Base-by-base conservation (phyloP, 208 protist genomes). In the Crithidia bombi region DNA sequence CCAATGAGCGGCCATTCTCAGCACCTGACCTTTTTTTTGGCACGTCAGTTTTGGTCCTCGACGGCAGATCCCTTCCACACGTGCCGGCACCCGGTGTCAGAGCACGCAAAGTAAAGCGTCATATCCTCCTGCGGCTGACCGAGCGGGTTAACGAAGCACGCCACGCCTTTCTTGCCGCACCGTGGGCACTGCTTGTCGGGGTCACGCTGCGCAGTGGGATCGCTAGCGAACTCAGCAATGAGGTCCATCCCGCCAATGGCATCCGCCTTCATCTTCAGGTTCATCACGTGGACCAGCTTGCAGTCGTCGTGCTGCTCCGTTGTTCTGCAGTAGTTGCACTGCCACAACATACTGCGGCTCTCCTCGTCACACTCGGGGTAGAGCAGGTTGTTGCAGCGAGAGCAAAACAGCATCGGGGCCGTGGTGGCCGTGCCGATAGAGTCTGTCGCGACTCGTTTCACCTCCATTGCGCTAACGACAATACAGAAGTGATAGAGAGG, bases 131-230 rank as follows among this genome's bases (percentile, higher is more conserved):
- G 87, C 0, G 88, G 87, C 54, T 91, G 86, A 0, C 88, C 92
- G 17, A 97, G 81, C 14, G 92, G 92, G 64, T 97, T 97, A 28
- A 97, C 88, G 64, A 95, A 97, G 65, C 90, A 95, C 7, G 89
- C 82, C 10, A 95, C 87, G 46, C 89, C 87, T 38, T 87, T 81
- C 51, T 80, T 74, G 0, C 71, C 62, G 67, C 92, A 97, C 11
- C 80, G 76, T 15, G 79, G 75, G 75, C 92, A 97, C 49, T 69
- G 68, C 77, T 92, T 94, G 21, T 87, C 82, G 15, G 86, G 78
- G 50, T 94, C 90, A 50, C 89, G 85, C 75, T 94, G 87, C 12
- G 90, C 92, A 2, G 92, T 97, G 10, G 92, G 92, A 72, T 97
- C 92, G 61, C 75, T 95, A 12, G 90, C 92, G 64, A 95, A 93